Evolutionary conservation across 225 moss, liverwort and hornwort species (phyloP), one percentile per base, ranked within the genome.

Genomic region (Neckera pumila): DNA sequence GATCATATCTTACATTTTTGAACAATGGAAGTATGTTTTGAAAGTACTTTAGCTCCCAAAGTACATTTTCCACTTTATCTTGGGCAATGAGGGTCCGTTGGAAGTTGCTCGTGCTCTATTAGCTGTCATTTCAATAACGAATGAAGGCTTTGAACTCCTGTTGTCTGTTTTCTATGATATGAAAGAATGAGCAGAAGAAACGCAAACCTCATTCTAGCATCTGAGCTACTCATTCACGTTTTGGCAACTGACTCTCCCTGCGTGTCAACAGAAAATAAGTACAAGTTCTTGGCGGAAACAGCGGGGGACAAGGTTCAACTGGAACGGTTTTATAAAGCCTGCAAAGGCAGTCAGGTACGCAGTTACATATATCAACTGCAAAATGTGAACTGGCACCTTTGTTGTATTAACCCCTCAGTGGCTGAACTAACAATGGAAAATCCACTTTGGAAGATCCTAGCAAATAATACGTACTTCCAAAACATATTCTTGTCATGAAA

Each of bases 261-360:
- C 62, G 51, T 86, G 85, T 78, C 53, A 74, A 87, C 95, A 98
- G 96, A 98, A 91, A 86, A 91, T 20, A 95, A 91, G 87, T 91
- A 96, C 92, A 98, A 97, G 91, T 96, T 98, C 62, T 89, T 96
- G 87, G 91, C 98, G 36, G 98, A 98, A 86, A 62, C 85, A 77
- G 88, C 92, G 34, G 97, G 98, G 82, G 94, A 97, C 89, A 97
- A 97, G 89, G 92, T 82, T 79, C 98, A 98, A 93, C 89, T 98
- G 84, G 95, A 98, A 86, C 93, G 93, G 60, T 92, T 98, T 14
- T 97, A 95, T 89, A 94, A 92, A 89, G 93, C 98, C 59, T 98
- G 98, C 93, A 95, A 88, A 92, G 97, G 96, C 88, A 87, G 91
- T 86, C 95, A 94, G 96, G 97, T 97, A 91, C 58, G 49, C 54